Evolutionary conservation across 2,329 filamentous ascomycete genomes (phyloP), one percentile per base, ranked within the genome.

Genomic region (Phaeosphaeria sp.): DNA sequence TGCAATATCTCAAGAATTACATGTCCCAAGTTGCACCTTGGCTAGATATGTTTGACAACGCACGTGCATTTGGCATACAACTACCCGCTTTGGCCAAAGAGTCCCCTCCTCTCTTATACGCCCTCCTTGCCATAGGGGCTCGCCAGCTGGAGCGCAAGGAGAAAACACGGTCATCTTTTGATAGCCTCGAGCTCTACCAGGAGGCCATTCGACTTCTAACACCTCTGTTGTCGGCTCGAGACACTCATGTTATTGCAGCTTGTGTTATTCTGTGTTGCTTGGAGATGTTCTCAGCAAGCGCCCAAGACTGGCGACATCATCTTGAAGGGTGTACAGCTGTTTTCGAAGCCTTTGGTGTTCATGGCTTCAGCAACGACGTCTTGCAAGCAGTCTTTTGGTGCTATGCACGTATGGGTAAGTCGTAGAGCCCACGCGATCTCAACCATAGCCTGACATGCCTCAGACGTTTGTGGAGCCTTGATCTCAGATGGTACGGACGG

Each of bases 341-440:
- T 0, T 81, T 85, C 60, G 78, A 83, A 60, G 79, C 83, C 0
- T 79, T 81, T 2, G 81, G 79, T 0, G 82, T 84, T 42, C 81
- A 83, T 59, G 83, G 83, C 0, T 83, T 84, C 57, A 79, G 79
- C 0, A 82, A 81, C 0, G 81, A 81, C 2, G 74, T 83, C 2
- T 77, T 83, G 17, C 79, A 84, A 63, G 82, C 83, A 1, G 68
- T 85, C 0, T 85, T 85, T 56, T 85, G 83, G 83, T 84, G 81
- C 54, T 85, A 84, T 68, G 82, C 82, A 0, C 77, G 82, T 7
- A 85, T 85, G 82, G 82, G 75, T 78, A 56, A 48, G 63, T 58
- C 9, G 7, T 15, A 36, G 30, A 36, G 30, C 23, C 4, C 22
- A 20, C 7, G 17, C 13, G n/a, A 2, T 33, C 7, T 23, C 6